Percentiles rank a stretch among this genome's conserved stretches.
phyloP scores from a whole-genome alignment of 371 early-diverging fungal genomes.

The Funneliformis caledonium region DNA sequence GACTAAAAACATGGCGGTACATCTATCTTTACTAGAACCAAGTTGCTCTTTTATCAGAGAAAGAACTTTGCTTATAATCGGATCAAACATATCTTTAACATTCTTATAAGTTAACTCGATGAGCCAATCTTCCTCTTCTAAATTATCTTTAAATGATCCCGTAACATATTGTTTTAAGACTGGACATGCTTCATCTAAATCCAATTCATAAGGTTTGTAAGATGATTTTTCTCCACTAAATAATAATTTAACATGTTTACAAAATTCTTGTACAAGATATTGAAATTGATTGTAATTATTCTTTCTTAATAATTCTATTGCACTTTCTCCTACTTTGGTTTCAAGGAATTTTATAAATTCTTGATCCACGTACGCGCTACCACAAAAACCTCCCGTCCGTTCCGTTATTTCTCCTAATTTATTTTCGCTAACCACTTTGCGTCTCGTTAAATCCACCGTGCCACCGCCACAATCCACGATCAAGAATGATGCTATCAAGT shows the following conservation, averaged over 20 bases:
- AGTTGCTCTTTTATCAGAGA: constrained; percentile 37
- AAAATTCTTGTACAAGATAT: constrained; percentile 22
- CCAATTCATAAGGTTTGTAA: neutral
- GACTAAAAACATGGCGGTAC: constrained; percentile 54
- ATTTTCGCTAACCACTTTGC: neutral
- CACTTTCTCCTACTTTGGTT: constrained; percentile 3
- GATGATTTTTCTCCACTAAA: neutral
- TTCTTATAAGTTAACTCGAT: constrained; percentile 1
- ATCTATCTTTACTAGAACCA: neutral
- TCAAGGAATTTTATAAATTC: constrained; percentile 32
- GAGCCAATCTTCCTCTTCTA: constrained; percentile 30
- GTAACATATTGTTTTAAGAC: constrained; percentile 7
- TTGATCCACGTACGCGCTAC: constrained; percentile 3
- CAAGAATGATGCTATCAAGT: neutral
- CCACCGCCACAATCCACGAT: constrained; percentile 23
- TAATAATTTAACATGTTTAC: neutral
- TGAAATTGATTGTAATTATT: constrained; percentile 22
- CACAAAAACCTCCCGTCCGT: constrained; percentile 21
- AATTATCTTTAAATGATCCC: neutral
- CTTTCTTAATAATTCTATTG: constrained; percentile 14
- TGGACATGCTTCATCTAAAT: neutral
- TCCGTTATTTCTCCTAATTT: constrained; percentile 6
- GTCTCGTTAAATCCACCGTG: constrained; percentile 4
- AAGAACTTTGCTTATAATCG: constrained; percentile 31
- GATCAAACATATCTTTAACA: constrained; percentile 40